Percentiles rank a stretch among this genome's conserved stretches.
These are phyloP conservation scores for Crucibulum laeve DNA, from an alignment of 768 basidiomycete genomes.

Conservation along the genomic window DNA sequence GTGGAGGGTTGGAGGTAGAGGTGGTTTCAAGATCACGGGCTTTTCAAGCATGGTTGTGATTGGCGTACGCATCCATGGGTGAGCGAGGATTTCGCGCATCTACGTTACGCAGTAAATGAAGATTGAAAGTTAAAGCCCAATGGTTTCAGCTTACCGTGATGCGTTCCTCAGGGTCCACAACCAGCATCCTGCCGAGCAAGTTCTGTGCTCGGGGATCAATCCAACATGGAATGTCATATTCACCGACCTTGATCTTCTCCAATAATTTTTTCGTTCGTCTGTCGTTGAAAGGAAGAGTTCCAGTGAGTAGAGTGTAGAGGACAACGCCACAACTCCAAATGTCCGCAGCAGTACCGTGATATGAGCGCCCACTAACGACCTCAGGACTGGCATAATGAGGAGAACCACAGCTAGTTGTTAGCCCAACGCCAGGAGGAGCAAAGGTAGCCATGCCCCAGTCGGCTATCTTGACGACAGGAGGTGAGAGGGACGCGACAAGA, in stretches of 20 bases:
- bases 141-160: conserved; percentile 60
- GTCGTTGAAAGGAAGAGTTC: conserved; percentile 92
- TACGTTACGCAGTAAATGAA: conserved; percentile 23
- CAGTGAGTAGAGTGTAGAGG: conserved; percentile 85
- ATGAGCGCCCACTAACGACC: conserved; percentile 88
- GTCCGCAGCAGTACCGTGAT: conserved; percentile 86
- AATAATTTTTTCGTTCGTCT: conserved; percentile 76
- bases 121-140: conserved; percentile 3
- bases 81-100: conserved; percentile 83
- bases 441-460: conserved; percentile 99
- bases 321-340: conserved; percentile 98
- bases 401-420: conserved; percentile 94
- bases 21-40: conserved; percentile 23
- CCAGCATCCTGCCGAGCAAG: conserved; percentile 81
- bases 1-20: conserved; percentile 58
- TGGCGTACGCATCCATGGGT: conserved; percentile 74
- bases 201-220: conserved; percentile 84
- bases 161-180: conserved; percentile 74
- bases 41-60: conserved; percentile 45
- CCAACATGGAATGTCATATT: conserved; percentile 77
- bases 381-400: conserved; percentile 98
- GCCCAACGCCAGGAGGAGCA: conserved; percentile 75
- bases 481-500: conserved; percentile 76
- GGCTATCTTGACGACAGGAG: conserved; percentile 89
- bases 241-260: conserved; percentile 81